phyloP scores from a whole-genome alignment of 1,284 basidiomycete species.

The Melampsora occidentalis region DNA sequence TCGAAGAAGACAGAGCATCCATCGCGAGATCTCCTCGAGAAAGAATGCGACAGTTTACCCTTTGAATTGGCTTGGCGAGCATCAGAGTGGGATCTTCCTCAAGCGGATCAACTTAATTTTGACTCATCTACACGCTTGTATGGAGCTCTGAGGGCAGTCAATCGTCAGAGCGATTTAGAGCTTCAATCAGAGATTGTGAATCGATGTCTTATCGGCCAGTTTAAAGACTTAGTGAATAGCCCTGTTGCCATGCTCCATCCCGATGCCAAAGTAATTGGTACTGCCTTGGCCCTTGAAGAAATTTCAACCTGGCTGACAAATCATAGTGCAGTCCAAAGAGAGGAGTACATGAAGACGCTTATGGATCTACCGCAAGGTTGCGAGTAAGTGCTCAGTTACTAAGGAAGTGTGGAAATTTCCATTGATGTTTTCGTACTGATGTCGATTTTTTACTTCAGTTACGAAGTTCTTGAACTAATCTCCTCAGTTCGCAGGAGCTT shows the following conservation, averaged over 20 bases:
- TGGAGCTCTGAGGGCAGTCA: constrained; percentile 70
- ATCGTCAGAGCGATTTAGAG: constrained; percentile 66
- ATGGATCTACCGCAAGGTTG: constrained; percentile 61
- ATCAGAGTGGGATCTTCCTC: constrained; percentile 47
- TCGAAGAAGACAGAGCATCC: constrained; percentile 63
- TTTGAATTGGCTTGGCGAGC: constrained; percentile 56
- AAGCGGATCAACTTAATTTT: constrained; percentile 45
- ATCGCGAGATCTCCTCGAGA: constrained; percentile 75
- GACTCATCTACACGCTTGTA: constrained; percentile 68
- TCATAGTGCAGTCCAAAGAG: constrained; percentile 1
- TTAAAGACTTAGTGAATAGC: constrained; percentile 65
- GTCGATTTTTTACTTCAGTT: constrained; percentile 59
- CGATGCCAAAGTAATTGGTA: constrained; percentile 45
- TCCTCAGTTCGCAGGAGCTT: constrained; percentile 78
- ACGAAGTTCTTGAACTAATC: constrained; percentile 71
- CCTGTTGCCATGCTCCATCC: constrained; percentile 54
- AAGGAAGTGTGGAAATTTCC: constrained; percentile 44
- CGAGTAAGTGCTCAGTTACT: constrained; percentile 60
- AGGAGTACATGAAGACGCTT: constrained; percentile 17
- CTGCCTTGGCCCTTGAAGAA: constrained; percentile 31
- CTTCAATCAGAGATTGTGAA: constrained; percentile 60
- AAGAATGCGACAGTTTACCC: constrained; percentile 66
- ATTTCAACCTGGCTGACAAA: constrained; percentile 19
- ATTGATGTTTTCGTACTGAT: constrained; percentile 1
- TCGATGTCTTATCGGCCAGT: constrained; percentile 62